Evolutionary conservation across 345 rosid species (phyloP), one percentile per base, ranked within the genome.

Genomic region (Aquilaria yunnanensis): DNA sequence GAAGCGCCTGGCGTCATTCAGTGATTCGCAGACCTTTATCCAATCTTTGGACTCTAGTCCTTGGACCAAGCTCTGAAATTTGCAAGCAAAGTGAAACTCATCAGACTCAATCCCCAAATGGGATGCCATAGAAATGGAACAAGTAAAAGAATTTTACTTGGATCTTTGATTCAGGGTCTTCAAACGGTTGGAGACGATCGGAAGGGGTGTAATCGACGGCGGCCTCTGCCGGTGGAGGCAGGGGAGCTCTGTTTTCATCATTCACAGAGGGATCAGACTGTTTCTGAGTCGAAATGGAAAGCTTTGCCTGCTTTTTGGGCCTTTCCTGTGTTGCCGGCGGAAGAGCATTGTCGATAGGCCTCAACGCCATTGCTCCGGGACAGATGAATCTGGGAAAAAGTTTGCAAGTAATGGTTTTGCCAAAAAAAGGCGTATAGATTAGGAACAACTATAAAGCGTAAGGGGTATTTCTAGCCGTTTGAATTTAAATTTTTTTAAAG

Each of bases 311-410:
- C 79, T 88, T 94, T 70, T 82, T 94, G 60, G 80, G 86, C 62
- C 94, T 77, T 63, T 85, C 89, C 6, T 77, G 80, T 14, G 77
- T 63, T 41, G 68, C 45, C 4, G 90, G 89, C 5, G 92, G 90
- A 53, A 90, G 88, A 45, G 95, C 88, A 61, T 90, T 94, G 51
- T 83, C 96, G 10, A 90, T 86, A 69, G 88, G 86, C 66, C 95
- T 85, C 58, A 94, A 72, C 11, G 97, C 96, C 99, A 94, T 88
- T 68, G 51, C 66, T 12, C 3, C 2, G 10, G 61, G 51, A 16
- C 43, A 43, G 47, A 41, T 16, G 12, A 34, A n/a, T 57, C 47
- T 2, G 0, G 3, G 60, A 46, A 46, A 43, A 5, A 10, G 49
- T 31, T 14, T 1, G 63, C 3, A 12, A 48, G 43, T 1, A 4